Conservation (phyloP, 306 rosid species). For the Acacia melanoxylon region DNA sequence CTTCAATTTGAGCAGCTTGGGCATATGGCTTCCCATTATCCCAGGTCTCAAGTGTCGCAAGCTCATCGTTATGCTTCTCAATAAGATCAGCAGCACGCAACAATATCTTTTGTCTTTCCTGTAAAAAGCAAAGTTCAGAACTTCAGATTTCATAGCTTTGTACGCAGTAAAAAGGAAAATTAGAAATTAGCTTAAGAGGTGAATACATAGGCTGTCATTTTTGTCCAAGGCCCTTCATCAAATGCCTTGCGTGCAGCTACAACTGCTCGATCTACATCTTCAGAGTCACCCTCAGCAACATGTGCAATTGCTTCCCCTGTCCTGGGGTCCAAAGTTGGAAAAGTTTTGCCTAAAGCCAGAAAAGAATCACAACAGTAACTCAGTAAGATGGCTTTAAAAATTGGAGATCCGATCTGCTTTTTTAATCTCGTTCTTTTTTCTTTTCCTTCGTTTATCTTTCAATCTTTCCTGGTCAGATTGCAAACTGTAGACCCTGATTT, state of each 20-base stretch:
- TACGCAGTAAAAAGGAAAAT: neutral
- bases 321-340: conserved; percentile 84
- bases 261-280: conserved; percentile 84
- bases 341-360: conserved; percentile 61
- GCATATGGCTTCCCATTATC: conserved; percentile 91
- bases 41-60: conserved; percentile 94
- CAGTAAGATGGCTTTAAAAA: conserved; percentile 22
- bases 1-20: conserved; percentile 65
- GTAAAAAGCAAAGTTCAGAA: conserved; percentile 23
- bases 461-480: neutral
- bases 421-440: neutral
- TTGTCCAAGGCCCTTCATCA: conserved; percentile 95
- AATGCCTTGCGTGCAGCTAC: conserved; percentile 88
- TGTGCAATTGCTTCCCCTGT: conserved; percentile 84
- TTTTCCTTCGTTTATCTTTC: neutral
- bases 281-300: conserved; percentile 81
- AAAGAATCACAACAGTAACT: conserved; percentile 10
- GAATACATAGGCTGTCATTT: conserved; percentile 81
- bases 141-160: neutral
- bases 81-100: conserved; percentile 81
- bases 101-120: conserved; percentile 73
- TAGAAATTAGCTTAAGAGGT: neutral
- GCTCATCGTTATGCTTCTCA: conserved; percentile 70
- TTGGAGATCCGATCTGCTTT: neutral
- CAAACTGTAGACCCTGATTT: neutral